Percentiles rank a stretch among this genome's conserved stretches.
Evolutionary conservation across 2,329 filamentous ascomycete species (phyloP).

Genomic region (Alternaria angustiovoidea): DNA sequence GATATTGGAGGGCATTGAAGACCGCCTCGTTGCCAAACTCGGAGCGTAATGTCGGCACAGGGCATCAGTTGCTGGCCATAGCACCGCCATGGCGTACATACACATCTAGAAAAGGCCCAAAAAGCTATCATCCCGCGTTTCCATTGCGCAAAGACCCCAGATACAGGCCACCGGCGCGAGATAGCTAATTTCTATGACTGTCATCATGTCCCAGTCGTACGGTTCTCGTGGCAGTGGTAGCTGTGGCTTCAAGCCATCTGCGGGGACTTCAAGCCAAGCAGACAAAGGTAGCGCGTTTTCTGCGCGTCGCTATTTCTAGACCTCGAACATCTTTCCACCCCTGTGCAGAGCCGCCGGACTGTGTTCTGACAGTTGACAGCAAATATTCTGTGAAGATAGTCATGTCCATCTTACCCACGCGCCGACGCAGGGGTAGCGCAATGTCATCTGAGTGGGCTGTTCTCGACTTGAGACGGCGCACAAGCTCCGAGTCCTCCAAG

Average conservation of each 20-base stretch:
- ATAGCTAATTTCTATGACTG: conserved; percentile 41
- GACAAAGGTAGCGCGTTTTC: background rate
- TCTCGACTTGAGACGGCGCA: conserved; percentile 24
- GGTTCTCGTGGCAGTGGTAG: conserved; percentile 34
- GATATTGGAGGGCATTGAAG: conserved; percentile 86
- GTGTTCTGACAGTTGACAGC: conserved; percentile 14
- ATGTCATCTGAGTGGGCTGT: conserved; percentile 17
- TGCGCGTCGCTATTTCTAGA: conserved; percentile 9
- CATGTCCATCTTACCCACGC: conserved; percentile 14
- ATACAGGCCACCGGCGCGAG: conserved; percentile 29
- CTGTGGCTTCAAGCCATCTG: conserved; percentile 28
- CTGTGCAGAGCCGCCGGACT: conserved; percentile 36
- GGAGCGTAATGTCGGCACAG: conserved; percentile 26
- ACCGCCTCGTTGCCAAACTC: conserved; percentile 71
- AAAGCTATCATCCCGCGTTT: conserved; percentile 36
- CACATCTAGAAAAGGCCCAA: conserved; percentile 16
- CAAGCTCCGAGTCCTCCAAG: conserved; percentile 25
- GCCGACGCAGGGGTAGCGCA: conserved; percentile 36
- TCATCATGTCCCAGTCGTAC: conserved; percentile 30
- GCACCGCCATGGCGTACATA: conserved; percentile 18
- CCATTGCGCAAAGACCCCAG: conserved; percentile 22
- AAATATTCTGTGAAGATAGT: conserved; percentile 13
- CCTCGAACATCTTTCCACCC: conserved; percentile 18
- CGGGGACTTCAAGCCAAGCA: conserved; percentile 19
- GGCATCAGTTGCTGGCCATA: conserved; percentile 14